Conservation (phyloP, 2,329 filamentous ascomycete genomes). For the Trichoderma hamatum region DNA sequence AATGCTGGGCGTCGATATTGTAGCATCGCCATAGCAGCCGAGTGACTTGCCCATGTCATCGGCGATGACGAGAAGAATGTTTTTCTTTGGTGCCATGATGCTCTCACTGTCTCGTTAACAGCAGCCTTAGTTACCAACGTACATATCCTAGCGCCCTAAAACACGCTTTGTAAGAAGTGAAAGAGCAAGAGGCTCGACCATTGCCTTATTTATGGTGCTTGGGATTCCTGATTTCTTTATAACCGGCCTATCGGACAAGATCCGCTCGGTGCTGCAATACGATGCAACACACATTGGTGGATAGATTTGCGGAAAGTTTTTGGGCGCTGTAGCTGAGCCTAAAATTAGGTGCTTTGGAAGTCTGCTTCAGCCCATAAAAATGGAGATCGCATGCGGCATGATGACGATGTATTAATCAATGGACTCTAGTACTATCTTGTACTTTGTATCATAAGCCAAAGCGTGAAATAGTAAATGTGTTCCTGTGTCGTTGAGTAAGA, state of each 20-base stretch:
- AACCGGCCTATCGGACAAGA: background rate
- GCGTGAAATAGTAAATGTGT: background rate
- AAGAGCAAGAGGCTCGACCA: background rate
- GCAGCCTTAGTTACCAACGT: background rate
- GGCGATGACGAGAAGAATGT: constrained; percentile 12
- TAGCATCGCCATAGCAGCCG: constrained; percentile 6
- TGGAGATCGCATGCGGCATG: background rate
- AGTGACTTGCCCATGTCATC: constrained; percentile 20
- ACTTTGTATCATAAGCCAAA: background rate
- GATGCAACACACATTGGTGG: constrained; percentile 2
- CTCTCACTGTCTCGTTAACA: background rate
- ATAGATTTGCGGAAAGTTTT: constrained; percentile 23
- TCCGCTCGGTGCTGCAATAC: background rate
- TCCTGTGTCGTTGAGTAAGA: background rate
- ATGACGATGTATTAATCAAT: background rate
- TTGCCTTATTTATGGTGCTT: background rate
- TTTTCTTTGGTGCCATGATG: constrained; percentile 9
- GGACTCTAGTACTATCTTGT: background rate
- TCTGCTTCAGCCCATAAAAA: background rate
- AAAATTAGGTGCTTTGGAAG: background rate
- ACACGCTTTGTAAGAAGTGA: background rate
- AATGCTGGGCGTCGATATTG: constrained; percentile 16
- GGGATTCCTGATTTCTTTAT: background rate
- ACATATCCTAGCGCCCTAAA: background rate
- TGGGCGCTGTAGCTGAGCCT: background rate